Conservation (phyloP, 2,329 filamentous ascomycete species). For the Penicillium corylophilum region DNA sequence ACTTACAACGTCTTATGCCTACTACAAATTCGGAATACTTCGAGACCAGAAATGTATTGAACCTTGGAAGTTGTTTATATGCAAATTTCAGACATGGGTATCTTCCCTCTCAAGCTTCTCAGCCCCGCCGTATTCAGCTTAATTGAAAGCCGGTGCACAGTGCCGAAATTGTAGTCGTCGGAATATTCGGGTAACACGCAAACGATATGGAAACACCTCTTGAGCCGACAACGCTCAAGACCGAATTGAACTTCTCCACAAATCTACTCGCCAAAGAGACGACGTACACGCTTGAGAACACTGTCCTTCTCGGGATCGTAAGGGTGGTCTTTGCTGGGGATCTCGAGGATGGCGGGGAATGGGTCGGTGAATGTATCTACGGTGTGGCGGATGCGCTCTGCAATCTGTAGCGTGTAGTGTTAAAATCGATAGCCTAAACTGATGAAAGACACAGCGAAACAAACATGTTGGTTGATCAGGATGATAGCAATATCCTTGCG, state of each 20-base stretch:
- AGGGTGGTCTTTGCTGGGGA: conserved; percentile 97
- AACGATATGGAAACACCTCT: conserved; percentile 4
- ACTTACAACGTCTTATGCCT: too few species aligned
- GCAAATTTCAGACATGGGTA: conserved; percentile 21
- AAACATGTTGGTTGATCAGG: conserved; percentile 95
- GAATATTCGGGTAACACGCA: conserved; percentile 5
- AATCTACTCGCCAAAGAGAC: conserved; percentile 61
- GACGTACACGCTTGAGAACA: conserved; percentile 81
- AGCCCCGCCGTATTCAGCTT: conserved; percentile 5
- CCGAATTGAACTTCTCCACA: not conserved
- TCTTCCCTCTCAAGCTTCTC: conserved; percentile 22
- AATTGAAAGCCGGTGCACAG: conserved; percentile 1
- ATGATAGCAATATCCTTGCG: conserved; percentile 96
- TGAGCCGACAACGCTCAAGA: conserved; percentile 5
- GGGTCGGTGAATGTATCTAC: conserved; percentile 91
- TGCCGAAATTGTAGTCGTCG: conserved; percentile 4
- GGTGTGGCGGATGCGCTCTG: conserved; percentile 85
- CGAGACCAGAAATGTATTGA: not conserved
- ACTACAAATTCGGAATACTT: not conserved
- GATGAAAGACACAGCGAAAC: conserved; percentile 21
- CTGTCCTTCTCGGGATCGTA: conserved; percentile 99
- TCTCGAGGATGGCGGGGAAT: conserved; percentile 94
- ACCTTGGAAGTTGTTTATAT: conserved; percentile 12
- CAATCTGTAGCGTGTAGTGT: conserved; percentile 60
- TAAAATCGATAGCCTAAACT: not conserved